Percentiles rank a stretch among this genome's conserved stretches.
Conservation (phyloP, 2,329 filamentous ascomycete species). For the Curvularia hawaiiensis region DNA sequence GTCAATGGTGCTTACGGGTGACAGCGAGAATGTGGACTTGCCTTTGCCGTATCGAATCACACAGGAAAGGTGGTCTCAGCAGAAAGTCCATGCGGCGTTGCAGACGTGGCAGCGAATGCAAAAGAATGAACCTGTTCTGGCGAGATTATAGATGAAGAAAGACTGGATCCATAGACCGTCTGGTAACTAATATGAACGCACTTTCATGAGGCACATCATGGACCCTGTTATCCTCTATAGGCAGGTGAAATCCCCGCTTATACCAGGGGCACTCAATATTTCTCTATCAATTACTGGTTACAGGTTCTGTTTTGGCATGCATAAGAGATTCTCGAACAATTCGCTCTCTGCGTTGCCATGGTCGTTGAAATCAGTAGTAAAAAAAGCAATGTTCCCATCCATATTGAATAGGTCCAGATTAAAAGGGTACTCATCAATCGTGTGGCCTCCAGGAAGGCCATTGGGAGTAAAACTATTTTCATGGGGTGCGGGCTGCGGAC, state of each 20-base stretch:
- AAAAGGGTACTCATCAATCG: conserved; percentile 16
- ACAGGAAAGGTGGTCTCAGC: conserved; percentile 11
- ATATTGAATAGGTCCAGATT: conserved; percentile 17
- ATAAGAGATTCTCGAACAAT: conserved; percentile 12
- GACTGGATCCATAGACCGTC: not conserved
- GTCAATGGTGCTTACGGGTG: conserved; percentile 15
- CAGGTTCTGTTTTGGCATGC: not conserved
- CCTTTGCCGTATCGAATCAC: conserved; percentile 15
- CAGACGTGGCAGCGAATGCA: conserved; percentile 9
- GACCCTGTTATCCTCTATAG: not conserved
- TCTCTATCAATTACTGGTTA: not conserved
- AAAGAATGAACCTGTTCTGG: not conserved
- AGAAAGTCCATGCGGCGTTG: conserved; percentile 10
- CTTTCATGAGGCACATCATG: not conserved
- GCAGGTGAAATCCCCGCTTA: not conserved
- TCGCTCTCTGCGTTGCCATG: conserved; percentile 12
- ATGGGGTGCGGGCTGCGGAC: not conserved
- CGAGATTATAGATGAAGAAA: conserved; percentile 3
- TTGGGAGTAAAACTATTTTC: not conserved
- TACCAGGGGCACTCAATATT: not conserved
- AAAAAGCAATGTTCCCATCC: conserved; percentile 14
- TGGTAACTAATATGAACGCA: not conserved
- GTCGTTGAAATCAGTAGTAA: conserved; percentile 13
- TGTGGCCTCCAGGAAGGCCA: not conserved
- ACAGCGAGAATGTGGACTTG: conserved; percentile 10